phyloP scores from a whole-genome alignment of 2,329 filamentous ascomycete genomes.

The Fusarium illudens region DNA sequence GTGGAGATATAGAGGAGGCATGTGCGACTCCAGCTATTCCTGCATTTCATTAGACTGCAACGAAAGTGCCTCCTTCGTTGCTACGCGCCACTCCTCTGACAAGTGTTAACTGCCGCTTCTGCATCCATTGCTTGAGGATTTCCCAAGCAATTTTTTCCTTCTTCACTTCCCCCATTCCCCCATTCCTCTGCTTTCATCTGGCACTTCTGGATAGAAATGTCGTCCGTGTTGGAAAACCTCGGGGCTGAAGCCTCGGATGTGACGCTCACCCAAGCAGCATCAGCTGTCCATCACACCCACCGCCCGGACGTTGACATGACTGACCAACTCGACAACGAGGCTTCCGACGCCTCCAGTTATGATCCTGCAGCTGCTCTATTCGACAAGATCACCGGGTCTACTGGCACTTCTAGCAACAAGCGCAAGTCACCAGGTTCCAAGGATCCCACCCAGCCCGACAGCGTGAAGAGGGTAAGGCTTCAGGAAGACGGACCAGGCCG shows the following conservation, averaged over 20 bases:
- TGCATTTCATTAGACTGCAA: slow-evolving; percentile 5
- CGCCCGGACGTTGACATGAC: slow-evolving; percentile 20
- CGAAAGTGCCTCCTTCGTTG: slow-evolving; percentile 7
- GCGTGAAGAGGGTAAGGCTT: slow-evolving; percentile 36
- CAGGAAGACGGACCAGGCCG: slow-evolving; percentile 14
- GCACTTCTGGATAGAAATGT: slow-evolving; percentile 23
- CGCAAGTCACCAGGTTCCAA: slow-evolving; percentile 24
- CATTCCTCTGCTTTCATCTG: not conserved
- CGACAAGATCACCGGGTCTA: slow-evolving; percentile 11
- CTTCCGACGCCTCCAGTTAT: slow-evolving; percentile 25
- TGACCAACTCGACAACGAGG: slow-evolving; percentile 12
- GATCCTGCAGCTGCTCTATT: slow-evolving; percentile 17
- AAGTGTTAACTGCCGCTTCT: slow-evolving; percentile 36
- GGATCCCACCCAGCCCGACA: slow-evolving; percentile 14
- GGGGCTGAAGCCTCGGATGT: slow-evolving; percentile 4
- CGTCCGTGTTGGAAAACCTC: slow-evolving; percentile 1
- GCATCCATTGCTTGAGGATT: slow-evolving; percentile 23
- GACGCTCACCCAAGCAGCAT: slow-evolving; percentile 19
- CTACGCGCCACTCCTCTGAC: slow-evolving; percentile 20
- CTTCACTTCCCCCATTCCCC: not conserved
- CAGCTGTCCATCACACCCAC: slow-evolving; percentile 9
- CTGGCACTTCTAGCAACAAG: slow-evolving; percentile 27
- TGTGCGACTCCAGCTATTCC: not conserved
- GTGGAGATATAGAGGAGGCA: slow-evolving; percentile 2
- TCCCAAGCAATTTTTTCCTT: slow-evolving; percentile 14